phyloP scores from a whole-genome alignment of 805 yeast genomes.

The Candida berthetii region DNA sequence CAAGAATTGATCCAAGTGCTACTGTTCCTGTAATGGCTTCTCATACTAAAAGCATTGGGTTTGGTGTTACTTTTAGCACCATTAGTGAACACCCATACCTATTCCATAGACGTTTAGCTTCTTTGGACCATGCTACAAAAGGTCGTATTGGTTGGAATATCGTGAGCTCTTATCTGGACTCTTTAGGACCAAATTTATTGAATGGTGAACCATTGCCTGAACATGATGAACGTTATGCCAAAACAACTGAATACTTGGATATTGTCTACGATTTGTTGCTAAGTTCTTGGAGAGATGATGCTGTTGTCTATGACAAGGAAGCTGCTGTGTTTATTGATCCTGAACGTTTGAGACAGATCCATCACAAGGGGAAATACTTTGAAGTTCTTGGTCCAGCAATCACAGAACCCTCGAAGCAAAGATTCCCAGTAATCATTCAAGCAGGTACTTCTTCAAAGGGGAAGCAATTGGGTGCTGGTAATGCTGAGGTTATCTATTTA shows the following conservation, averaged over 20 bases:
- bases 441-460: conserved; percentile 32
- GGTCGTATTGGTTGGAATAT: conserved; percentile 36
- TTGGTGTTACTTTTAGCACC: conserved; percentile 30
- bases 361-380: conserved; percentile 28
- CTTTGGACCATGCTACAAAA: conserved; percentile 31
- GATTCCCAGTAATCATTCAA: conserved; percentile 31
- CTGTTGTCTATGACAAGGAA: conserved; percentile 8
- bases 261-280: conserved; percentile 28
- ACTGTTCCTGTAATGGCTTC: conserved; percentile 32
- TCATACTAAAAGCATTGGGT: conserved; percentile 26
- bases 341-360: conserved; percentile 24
- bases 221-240: conserved; percentile 29
- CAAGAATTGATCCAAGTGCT: conserved; percentile 29
- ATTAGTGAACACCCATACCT: conserved; percentile 31
- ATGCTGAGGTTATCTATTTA: conserved; percentile 31
- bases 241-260: conserved; percentile 29
- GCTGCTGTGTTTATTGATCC: conserved; percentile 26
- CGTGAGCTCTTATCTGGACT: conserved; percentile 30
- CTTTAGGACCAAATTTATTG: conserved; percentile 28
- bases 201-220: conserved; percentile 25
- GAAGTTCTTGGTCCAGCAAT: conserved; percentile 30
- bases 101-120: conserved; percentile 29
- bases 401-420: conserved; percentile 30
- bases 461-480: conserved; percentile 28
- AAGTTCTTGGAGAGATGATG: conserved; percentile 31